These are phyloP conservation scores for Excoecaria agallocha DNA, from an alignment of 345 rosid species.

Conservation along the genomic window DNA sequence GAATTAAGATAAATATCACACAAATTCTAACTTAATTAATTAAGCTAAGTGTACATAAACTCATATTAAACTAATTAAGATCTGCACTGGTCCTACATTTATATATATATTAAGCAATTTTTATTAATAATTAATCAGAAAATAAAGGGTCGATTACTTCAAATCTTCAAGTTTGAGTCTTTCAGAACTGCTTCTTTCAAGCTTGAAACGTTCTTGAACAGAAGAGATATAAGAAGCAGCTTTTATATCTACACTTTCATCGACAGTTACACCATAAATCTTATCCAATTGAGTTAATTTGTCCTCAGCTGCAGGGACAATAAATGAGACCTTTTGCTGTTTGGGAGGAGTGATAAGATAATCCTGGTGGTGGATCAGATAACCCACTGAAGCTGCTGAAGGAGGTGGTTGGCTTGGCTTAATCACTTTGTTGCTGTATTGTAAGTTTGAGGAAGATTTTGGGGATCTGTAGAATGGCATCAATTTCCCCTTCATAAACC, in stretches of 20 bases:
- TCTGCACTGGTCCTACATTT: too few species aligned
- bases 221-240: constrained; percentile 50
- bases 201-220: constrained; percentile 61
- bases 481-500: constrained; percentile 51
- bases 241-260: constrained; percentile 45
- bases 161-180: constrained; percentile 14
- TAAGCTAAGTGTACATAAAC: too few species aligned
- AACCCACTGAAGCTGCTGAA: constrained; percentile 21
- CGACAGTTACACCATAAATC: constrained; percentile 31
- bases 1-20: too few species aligned
- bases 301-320: constrained; percentile 24
- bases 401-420: constrained; percentile 29
- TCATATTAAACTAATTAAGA: too few species aligned
- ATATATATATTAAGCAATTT: too few species aligned
- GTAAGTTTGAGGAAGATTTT: constrained; percentile 30
- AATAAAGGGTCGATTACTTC: not conserved
- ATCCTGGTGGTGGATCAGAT: constrained; percentile 29
- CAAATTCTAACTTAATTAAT: too few species aligned
- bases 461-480: constrained; percentile 38
- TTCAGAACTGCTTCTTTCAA: constrained; percentile 38
- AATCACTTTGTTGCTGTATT: constrained; percentile 24
- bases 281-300: constrained; percentile 32
- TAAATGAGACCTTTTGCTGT: constrained; percentile 40
- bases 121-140: not conserved
- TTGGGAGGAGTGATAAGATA: constrained; percentile 34